Evolutionary conservation across 768 basidiomycete genomes (phyloP).

Genomic region (Boletus eberwhitei): DNA sequence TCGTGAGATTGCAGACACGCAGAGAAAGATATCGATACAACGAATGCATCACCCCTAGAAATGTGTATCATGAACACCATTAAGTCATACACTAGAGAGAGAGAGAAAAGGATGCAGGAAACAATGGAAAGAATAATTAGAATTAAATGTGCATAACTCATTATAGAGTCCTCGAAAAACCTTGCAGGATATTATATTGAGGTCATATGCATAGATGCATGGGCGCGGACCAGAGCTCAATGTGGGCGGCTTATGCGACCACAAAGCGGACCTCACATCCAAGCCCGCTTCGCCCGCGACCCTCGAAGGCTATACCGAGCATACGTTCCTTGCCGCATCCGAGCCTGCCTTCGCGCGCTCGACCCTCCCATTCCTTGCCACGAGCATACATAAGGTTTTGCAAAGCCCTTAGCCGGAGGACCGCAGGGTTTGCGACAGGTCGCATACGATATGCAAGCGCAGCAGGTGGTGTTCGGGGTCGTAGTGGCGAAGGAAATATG

Average conservation of each 20-base stretch:
- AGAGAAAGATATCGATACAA: conserved; percentile 27
- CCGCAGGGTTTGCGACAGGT: conserved; percentile 57
- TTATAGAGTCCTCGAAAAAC: conserved; percentile 25
- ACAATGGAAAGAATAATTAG: conserved; percentile 19
- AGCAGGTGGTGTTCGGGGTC: conserved; percentile 34
- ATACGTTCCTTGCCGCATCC: conserved; percentile 58
- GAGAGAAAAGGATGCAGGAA: not conserved
- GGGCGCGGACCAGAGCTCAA: not conserved
- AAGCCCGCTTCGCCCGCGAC: conserved; percentile 53
- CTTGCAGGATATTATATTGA: conserved; percentile 6
- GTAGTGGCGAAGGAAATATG: conserved; percentile 41
- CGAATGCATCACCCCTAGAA: conserved; percentile 6
- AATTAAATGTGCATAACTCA: conserved; percentile 33
- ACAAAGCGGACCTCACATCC: conserved; percentile 39
- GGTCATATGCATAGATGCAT: conserved; percentile 1
- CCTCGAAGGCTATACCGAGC: conserved; percentile 58
- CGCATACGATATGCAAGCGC: conserved; percentile 46
- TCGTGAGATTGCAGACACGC: conserved; percentile 20
- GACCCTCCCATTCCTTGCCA: conserved; percentile 47
- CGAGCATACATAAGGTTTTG: conserved; percentile 49
- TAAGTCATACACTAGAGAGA: conserved; percentile 2
- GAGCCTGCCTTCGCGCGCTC: conserved; percentile 45
- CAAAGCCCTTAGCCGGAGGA: conserved; percentile 58
- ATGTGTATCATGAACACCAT: conserved; percentile 3
- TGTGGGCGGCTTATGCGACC: conserved; percentile 20